phyloP scores from a whole-genome alignment of 345 rosid genomes.

The Pugionium cornutum region DNA sequence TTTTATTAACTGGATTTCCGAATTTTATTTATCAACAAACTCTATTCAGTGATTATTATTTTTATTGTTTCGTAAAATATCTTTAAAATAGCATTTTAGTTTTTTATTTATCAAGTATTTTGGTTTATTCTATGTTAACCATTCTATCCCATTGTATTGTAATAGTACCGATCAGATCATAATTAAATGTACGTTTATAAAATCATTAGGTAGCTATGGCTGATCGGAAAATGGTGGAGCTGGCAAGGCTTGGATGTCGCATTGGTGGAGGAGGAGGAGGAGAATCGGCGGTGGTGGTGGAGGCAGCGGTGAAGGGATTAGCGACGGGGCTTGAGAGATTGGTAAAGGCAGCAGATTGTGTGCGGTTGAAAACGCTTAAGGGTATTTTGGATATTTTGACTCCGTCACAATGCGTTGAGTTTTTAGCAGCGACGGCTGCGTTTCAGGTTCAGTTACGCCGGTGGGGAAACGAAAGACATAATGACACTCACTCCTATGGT shows the following conservation, averaged over 20 bases:
- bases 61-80: not conserved
- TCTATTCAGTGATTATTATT: too few relatives aligned
- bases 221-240: slow-evolving; percentile 63
- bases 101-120: too few relatives aligned
- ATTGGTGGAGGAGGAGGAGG: slow-evolving; percentile 17
- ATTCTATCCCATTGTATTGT: too few relatives aligned
- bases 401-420: slow-evolving; percentile 61
- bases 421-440: slow-evolving; percentile 53
- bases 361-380: slow-evolving; percentile 70
- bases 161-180: not conserved
- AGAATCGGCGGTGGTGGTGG: slow-evolving; percentile 40
- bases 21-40: too few relatives aligned
- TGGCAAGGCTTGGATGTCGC: slow-evolving; percentile 48
- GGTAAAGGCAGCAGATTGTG: slow-evolving; percentile 82
- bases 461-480: slow-evolving; percentile 44
- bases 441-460: slow-evolving; percentile 61
- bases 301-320: slow-evolving; percentile 51
- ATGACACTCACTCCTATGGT: slow-evolving; percentile 27
- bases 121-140: too few relatives aligned
- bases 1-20: too few relatives aligned
- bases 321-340: slow-evolving; percentile 57
- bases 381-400: slow-evolving; percentile 65
- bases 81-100: too few relatives aligned
- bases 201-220: slow-evolving; percentile 52
- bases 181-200: not conserved